Base-by-base conservation (phyloP, 352 stramenopile genomes). In the Phytophthora syringae region DNA sequence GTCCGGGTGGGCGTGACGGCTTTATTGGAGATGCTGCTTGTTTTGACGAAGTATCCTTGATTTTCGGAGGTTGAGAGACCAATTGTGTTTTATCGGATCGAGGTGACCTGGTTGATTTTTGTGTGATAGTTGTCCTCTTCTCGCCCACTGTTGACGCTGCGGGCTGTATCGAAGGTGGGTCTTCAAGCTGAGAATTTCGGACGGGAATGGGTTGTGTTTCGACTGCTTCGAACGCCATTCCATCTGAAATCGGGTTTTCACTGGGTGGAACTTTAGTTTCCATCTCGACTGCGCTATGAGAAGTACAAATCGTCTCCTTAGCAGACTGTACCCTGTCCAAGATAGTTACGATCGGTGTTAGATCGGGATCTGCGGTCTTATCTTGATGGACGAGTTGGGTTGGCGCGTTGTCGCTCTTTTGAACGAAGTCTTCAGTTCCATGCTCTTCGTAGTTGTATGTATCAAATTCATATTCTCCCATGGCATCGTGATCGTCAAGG, bases 401-500 rank as follows among this genome's bases (percentile, higher is more conserved):
- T 22, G 24, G 7, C 32, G 25, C 18, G 3, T 44, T 5, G 21
- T 10, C 3, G 3, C 54, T 28, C 16, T 36, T 15, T 22, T 44
- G 13, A 18, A 34, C 28, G 13, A 13, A 11, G 20, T 13, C 22
- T 43, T 28, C 43, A 53, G 25, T 16, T 16, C 20, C 34, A 20
- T 52, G 34, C 3, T 47, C 30, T 16, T 53, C 47, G 34, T 54
- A 39, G 16, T 70, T 54, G 20, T 51, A 39, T 6, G 16, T 30
- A 42, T 69, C 61, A 21, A 51, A 39, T 16, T 58, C 49, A 7
- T 67, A 60, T n/a, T 58, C 25, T 0, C n/a, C 45, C 28, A 36
- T 34, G 12, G 12, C 39, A 24, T 28, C 32, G 32, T 42, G 20
- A n/a, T 40, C 48, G 21, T 28, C 49, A 18, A 2, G 1, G 47